A percentile compares a stretch with the other conserved stretches of the same genome.
phyloP scores from a whole-genome alignment of 345 rosid species.

The Rhodomyrtus tomentosa region DNA sequence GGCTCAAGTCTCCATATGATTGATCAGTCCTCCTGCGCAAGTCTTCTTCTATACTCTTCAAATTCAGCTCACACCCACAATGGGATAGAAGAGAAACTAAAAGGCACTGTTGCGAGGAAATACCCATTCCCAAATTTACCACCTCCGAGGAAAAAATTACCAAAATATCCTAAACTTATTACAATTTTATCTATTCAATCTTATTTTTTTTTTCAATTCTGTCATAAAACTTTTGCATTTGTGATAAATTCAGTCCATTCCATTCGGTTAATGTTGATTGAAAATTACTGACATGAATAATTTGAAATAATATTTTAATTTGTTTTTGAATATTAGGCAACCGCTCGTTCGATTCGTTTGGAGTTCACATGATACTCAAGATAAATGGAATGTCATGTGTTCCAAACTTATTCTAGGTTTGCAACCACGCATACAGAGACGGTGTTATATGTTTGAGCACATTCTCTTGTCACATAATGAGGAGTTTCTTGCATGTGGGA shows the following conservation, averaged over 20 bases:
- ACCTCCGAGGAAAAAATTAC: too few species aligned
- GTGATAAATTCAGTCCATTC: too few species aligned
- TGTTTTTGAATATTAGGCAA: neutral
- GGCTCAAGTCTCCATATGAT: neutral
- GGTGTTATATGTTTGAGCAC: neutral
- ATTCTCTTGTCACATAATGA: neutral
- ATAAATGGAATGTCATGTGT: neutral
- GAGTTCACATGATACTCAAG: neutral
- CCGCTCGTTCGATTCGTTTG: neutral
- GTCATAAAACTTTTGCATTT: too few species aligned
- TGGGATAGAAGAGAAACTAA: neutral
- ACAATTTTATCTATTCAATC: too few species aligned
- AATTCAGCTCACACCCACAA: neutral
- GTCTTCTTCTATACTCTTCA: neutral
- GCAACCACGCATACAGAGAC: neutral
- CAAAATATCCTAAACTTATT: too few species aligned
- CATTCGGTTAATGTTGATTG: too few species aligned
- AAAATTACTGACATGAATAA: too few species aligned
- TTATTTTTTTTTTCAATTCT: too few species aligned
- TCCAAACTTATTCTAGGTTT: neutral
- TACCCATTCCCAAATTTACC: neutral
- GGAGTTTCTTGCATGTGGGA: neutral
- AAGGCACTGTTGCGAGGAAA: neutral
- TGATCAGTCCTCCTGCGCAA: neutral
- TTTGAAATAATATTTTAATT: too few species aligned